These are phyloP conservation scores for Rhizopus arrhizus DNA, from an alignment of 371 early-diverging fungal species.

Conservation along the genomic window DNA sequence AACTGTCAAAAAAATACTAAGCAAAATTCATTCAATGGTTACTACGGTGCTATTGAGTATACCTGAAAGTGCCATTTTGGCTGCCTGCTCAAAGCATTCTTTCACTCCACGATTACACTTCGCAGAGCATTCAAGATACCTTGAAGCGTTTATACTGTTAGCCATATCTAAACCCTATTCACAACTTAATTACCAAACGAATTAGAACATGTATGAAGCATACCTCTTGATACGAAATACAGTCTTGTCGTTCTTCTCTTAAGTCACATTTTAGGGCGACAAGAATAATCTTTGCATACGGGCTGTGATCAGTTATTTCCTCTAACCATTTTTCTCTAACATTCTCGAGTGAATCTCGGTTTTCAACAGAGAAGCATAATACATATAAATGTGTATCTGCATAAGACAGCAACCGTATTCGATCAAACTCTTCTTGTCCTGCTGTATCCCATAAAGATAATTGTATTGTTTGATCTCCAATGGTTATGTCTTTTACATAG, in stretches of 20 bases:
- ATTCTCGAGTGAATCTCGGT: conserved; percentile 61
- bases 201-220: not conserved
- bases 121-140: conserved; percentile 60
- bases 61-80: conserved; percentile 47
- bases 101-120: conserved; percentile 56
- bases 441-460: conserved; percentile 94
- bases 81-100: conserved; percentile 60
- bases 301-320: conserved; percentile 51
- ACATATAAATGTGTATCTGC: conserved; percentile 59
- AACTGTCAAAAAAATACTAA: too few relatives aligned
- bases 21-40: not conserved
- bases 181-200: not conserved
- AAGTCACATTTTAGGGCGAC: conserved; percentile 67
- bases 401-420: conserved; percentile 58
- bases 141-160: conserved; percentile 46
- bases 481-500: conserved; percentile 78
- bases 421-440: conserved; percentile 77
- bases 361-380: conserved; percentile 64
- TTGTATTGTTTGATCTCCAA: conserved; percentile 79
- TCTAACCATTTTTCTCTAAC: conserved; percentile 57
- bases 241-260: conserved; percentile 46
- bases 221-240: conserved; percentile 53
- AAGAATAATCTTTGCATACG: conserved; percentile 51
- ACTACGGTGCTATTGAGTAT: conserved; percentile 13
- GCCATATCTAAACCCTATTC: conserved; percentile 52